These are phyloP conservation scores for Cinnamomum chago DNA, from an alignment of 164 flowering plant genomes.

Conservation along the genomic window DNA sequence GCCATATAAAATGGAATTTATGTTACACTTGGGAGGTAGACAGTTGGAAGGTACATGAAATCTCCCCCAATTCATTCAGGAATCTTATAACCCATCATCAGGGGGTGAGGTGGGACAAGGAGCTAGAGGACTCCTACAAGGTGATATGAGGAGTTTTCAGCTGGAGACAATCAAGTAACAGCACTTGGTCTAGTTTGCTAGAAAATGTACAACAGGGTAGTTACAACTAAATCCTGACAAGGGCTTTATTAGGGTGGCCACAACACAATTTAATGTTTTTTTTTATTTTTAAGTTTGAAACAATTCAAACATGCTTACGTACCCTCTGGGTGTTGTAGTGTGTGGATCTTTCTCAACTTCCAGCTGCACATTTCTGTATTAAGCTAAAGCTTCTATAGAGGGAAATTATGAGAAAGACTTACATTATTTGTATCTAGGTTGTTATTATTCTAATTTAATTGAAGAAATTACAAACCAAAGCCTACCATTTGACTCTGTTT, in stretches of 20 bases:
- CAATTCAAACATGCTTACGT: neutral
- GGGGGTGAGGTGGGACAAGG: neutral
- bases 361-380: too few relatives aligned
- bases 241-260: neutral
- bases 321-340: neutral
- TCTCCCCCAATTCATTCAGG: neutral
- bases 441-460: too few relatives aligned
- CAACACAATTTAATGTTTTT: too few relatives aligned
- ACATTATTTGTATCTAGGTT: too few relatives aligned
- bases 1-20: neutral
- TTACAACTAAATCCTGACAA: neutral
- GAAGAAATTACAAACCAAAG: too few relatives aligned
- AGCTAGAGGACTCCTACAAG: neutral
- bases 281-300: neutral
- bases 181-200: neutral
- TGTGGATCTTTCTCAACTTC: neutral
- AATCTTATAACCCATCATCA: neutral
- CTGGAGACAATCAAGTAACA: neutral
- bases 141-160: neutral
- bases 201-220: neutral
- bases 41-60: constrained; percentile 5
- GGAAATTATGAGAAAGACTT: too few relatives aligned
- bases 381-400: too few relatives aligned
- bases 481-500: too few relatives aligned
- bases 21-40: neutral